Evolutionary conservation across 257 asterid species (phyloP).

Genomic region (Plantago ovata): DNA sequence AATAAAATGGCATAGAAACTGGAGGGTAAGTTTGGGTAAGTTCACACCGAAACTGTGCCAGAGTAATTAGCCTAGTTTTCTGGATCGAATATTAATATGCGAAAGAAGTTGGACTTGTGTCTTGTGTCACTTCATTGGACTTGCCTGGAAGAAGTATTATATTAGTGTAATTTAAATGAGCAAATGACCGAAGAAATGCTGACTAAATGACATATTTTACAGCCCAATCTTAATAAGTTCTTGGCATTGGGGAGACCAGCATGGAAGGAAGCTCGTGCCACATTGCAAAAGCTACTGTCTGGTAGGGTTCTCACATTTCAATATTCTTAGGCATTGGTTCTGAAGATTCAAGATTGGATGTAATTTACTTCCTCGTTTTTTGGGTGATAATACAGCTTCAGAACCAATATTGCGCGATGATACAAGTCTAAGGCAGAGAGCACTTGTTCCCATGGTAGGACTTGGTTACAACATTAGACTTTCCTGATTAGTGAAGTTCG

Average conservation of each 20-base stretch:
- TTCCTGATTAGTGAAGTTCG: neutral
- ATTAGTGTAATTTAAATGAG: too few relatives aligned
- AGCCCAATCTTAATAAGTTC: conserved; percentile 82
- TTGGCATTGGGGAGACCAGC: conserved; percentile 85
- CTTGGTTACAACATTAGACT: conserved; percentile 6
- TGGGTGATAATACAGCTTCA: conserved; percentile 43
- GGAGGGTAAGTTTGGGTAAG: too few relatives aligned
- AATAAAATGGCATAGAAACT: too few relatives aligned
- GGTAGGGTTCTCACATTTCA: conserved; percentile 31
- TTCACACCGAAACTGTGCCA: too few relatives aligned
- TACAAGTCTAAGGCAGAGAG: conserved; percentile 54
- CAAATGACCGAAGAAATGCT: neutral
- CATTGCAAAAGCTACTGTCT: conserved; percentile 81
- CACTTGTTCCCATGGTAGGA: conserved; percentile 72
- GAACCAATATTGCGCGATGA: conserved; percentile 82
- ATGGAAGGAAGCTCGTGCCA: conserved; percentile 93
- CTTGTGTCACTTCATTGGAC: neutral
- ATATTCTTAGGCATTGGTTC: conserved; percentile 2
- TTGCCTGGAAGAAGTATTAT: conserved; percentile 4
- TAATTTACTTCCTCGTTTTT: conserved; percentile 8
- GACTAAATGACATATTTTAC: conserved; percentile 23
- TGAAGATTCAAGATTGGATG: conserved; percentile 2
- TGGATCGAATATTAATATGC: too few relatives aligned
- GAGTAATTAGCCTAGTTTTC: too few relatives aligned
- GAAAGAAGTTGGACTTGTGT: too few relatives aligned